A percentile compares a stretch with the other conserved stretches of the same genome.
These are phyloP conservation scores for Penicillium herquei DNA, from an alignment of 495 filamentous ascomycete species.

Conservation along the genomic window DNA sequence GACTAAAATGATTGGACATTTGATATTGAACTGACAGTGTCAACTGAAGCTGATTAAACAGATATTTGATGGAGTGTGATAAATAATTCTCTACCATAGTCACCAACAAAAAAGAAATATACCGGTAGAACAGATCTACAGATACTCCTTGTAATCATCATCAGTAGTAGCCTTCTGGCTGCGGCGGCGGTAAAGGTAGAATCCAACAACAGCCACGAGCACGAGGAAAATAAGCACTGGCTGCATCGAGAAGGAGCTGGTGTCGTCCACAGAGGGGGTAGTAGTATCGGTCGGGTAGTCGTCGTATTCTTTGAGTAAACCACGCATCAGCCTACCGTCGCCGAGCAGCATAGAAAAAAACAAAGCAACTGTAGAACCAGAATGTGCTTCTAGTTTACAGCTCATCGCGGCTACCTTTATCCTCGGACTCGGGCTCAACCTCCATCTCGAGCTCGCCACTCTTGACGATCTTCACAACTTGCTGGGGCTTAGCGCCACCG, in stretches of 20 bases:
- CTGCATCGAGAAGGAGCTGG: constrained; percentile 31
- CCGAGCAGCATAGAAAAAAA: constrained; percentile 21
- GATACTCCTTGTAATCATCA: constrained; percentile 4
- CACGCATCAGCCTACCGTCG: constrained; percentile 36
- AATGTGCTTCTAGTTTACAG: constrained; percentile 60
- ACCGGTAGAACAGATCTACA: background rate
- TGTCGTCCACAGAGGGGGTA: constrained; percentile 10
- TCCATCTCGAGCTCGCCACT: constrained; percentile 88
- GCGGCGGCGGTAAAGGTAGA: constrained; percentile 33
- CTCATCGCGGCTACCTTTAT: constrained; percentile 97
- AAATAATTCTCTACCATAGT: too few relatives aligned
- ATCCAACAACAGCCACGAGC: constrained; percentile 36
- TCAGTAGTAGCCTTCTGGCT: constrained; percentile 15
- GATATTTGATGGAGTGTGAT: too few relatives aligned
- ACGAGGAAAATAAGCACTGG: constrained; percentile 43
- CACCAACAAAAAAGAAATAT: too few relatives aligned
- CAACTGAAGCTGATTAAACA: too few relatives aligned
- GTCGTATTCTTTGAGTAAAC: constrained; percentile 26
- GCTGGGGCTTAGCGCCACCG: constrained; percentile 68
- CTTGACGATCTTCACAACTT: constrained; percentile 85
- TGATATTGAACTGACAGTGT: background rate
- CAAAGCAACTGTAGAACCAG: constrained; percentile 15
- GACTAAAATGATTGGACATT: too few relatives aligned
- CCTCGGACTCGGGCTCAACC: constrained; percentile 52
- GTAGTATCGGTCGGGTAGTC: constrained; percentile 9